phyloP scores from a whole-genome alignment of 2,329 filamentous ascomycete species.

The Aspergillus hortae region DNA sequence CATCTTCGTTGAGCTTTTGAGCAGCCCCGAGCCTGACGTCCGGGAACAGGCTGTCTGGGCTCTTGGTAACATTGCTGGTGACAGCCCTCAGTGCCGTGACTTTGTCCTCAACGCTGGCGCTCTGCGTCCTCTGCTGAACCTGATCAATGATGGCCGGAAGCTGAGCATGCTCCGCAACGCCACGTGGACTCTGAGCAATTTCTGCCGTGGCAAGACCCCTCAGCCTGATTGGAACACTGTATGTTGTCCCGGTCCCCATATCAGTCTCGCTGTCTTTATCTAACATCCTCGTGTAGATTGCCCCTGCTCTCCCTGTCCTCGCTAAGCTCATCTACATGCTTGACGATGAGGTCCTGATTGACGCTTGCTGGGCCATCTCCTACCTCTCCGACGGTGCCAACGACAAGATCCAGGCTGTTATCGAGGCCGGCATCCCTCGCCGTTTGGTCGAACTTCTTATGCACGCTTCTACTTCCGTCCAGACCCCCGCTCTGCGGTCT shows the following conservation, averaged over 20 bases:
- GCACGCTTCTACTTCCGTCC: constrained; percentile 96
- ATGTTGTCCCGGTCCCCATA: constrained; percentile 40
- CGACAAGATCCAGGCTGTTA: constrained; percentile 98
- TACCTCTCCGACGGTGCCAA: constrained; percentile 98
- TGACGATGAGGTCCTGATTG: constrained; percentile 96
- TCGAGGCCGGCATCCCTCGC: constrained; percentile 95
- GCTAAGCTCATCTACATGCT: constrained; percentile 97
- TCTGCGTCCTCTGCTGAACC: constrained; percentile 79
- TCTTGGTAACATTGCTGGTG: constrained; percentile 95
- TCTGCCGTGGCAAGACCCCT: constrained; percentile 98
- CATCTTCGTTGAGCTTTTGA: constrained; percentile 95
- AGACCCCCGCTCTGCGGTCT: constrained; percentile 93
- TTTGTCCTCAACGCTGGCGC: constrained; percentile 91
- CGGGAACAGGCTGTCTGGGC: constrained; percentile 98
- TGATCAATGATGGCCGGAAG: constrained; percentile 96
- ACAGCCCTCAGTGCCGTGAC: constrained; percentile 95
- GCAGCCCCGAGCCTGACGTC: constrained; percentile 94
- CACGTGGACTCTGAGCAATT: constrained; percentile 99
- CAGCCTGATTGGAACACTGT: constrained; percentile 97
- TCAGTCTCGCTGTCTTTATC: not conserved
- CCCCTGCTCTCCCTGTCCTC: constrained; percentile 88
- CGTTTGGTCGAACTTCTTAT: constrained; percentile 95
- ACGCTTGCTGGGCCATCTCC: constrained; percentile 99
- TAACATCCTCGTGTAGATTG: constrained; percentile 60
- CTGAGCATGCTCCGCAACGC: constrained; percentile 98